Base-by-base conservation (phyloP, 2,329 filamentous ascomycete genomes). In the Incumbomyces lentus region DNA sequence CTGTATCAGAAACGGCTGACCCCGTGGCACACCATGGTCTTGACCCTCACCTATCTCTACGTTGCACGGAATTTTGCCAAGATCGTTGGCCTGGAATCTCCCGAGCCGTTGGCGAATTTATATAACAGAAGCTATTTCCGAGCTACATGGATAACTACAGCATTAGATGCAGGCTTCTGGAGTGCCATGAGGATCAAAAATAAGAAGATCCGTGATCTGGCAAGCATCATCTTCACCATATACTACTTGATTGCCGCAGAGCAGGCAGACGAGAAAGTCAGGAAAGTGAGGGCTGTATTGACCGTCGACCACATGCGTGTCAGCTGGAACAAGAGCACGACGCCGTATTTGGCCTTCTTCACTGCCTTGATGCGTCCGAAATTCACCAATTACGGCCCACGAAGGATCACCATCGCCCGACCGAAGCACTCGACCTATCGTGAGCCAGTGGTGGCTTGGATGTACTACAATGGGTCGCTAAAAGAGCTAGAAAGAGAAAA, bases 161-260 rank as follows among this genome's bases (percentile, higher is more conserved):
- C 88, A 0, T 68, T 98, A 50, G 92, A 98, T 59, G 92, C 92
- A 5, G 92, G 92, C 1, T 98, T 95, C 65, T 98, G 92, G 92
- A 95, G 88, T 0, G 92, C 92, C 30, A 98, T 98, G 92, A 83
- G 81, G 58, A 89, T 98, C 53, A 78, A 78, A 47, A 73, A 73
- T 40, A 88, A 84, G 58, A 89, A 85, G 79, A 56, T 95, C 35
- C 76, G 88, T 33, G 89, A 96, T 62, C 61, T 95, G 12, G 78
- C 84, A 8, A 88, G 86, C 60, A 73, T 96, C 16, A 70, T 86
- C 39, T 96, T 95, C 64, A 86, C 86, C 0, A 62, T 84, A 10
- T 98, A 95, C 66, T 98, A 98, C 63, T 73, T 98, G 52, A 76
- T 96, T 45, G 87, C 89, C 12, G 88, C 92, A 0, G 90, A 96